phyloP scores from a whole-genome alignment of 73 alveolate species.

The Tetrahymena thermophila region DNA sequence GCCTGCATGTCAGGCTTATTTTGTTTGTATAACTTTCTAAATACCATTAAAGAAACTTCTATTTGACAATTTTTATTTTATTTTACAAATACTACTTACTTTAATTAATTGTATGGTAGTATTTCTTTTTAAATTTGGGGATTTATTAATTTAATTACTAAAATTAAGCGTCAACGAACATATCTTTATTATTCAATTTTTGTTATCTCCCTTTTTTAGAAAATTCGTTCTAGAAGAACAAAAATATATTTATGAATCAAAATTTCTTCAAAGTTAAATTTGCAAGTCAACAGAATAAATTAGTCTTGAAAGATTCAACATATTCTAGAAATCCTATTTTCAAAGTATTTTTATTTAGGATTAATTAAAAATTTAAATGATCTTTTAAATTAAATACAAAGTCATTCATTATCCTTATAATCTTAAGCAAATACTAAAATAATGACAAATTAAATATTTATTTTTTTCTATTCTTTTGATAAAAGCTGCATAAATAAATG shows the following conservation, averaged over 20 bases:
- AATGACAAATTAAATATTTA: not conserved
- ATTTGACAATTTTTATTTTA: not conserved
- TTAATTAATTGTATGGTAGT: not conserved
- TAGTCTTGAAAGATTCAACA: not conserved
- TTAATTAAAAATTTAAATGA: no score
- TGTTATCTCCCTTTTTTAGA: not conserved
- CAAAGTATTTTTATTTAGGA: no score
- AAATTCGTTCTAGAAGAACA: not conserved
- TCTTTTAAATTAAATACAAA: not conserved
- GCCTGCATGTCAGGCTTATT: not conserved
- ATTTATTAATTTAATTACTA: not conserved
- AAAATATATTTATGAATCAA: no score
- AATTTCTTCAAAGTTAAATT: not conserved
- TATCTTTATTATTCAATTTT: not conserved
- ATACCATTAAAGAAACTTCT: not conserved
- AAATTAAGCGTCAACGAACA: not conserved
- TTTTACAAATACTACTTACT: not conserved
- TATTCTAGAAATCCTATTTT: not conserved
- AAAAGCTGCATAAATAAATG: no score
- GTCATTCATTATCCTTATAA: not conserved
- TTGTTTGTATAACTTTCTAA: not conserved
- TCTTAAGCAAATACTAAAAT: not conserved
- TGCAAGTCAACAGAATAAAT: not conserved
- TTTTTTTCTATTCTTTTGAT: not conserved
- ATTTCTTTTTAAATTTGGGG: not conserved